Conservation (phyloP, 352 stramenopile species). For the Peronospora farinosa region DNA sequence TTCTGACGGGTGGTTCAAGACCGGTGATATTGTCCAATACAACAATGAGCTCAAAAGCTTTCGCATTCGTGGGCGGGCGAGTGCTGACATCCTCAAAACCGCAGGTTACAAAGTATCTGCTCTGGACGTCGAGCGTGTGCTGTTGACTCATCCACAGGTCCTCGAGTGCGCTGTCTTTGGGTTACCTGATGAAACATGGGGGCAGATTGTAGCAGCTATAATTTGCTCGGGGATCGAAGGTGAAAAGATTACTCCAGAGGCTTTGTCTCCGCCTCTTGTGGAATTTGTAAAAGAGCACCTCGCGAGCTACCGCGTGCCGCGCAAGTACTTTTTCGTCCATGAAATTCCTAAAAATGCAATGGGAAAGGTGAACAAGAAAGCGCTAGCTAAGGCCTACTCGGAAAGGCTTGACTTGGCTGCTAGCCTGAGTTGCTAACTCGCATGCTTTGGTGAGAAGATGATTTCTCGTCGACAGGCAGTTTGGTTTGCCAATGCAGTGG, state of each 20-base stretch:
- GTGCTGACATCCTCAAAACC: conserved; percentile 90
- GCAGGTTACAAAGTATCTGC: conserved; percentile 90
- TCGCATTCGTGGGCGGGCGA: conserved; percentile 81
- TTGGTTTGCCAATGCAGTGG: conserved; percentile 7
- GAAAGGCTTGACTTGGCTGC: conserved; percentile 9
- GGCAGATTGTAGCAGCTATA: conserved; percentile 72
- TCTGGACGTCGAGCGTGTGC: conserved; percentile 82
- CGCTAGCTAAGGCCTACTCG: conserved; percentile 43
- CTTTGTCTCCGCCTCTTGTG: conserved; percentile 32
- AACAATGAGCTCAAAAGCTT: conserved; percentile 65
- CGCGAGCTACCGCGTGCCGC: conserved; percentile 80
- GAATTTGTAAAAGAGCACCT: conserved; percentile 60
- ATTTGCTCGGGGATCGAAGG: conserved; percentile 29
- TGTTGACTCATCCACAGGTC: conserved; percentile 83
- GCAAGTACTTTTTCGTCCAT: conserved; percentile 67
- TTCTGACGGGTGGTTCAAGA: conserved; percentile 63
- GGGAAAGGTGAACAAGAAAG: conserved; percentile 93
- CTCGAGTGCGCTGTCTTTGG: conserved; percentile 85
- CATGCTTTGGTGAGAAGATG: conserved; percentile 24
- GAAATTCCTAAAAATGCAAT: conserved; percentile 90
- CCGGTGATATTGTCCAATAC: conserved; percentile 83
- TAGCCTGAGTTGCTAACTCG: conserved; percentile 6
- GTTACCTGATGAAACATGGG: conserved; percentile 75
- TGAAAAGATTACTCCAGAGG: conserved; percentile 8
- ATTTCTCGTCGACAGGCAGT: conserved; percentile 17